These are phyloP conservation scores for Physcomitrellopsis africana DNA, from an alignment of 225 moss, liverwort and hornwort species.

Conservation along the genomic window DNA sequence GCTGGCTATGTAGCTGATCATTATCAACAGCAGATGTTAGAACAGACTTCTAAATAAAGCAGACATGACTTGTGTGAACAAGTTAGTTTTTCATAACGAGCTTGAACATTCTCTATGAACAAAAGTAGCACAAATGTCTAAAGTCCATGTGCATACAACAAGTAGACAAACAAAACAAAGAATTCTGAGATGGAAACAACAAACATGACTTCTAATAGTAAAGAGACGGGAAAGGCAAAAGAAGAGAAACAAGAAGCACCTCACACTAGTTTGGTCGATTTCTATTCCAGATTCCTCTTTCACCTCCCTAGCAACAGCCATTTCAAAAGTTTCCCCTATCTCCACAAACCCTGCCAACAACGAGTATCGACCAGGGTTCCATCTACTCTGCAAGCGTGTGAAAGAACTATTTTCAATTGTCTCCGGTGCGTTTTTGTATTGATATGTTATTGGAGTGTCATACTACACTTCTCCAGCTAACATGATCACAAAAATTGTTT, in stretches of 20 bases:
- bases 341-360: conserved; percentile 92
- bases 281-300: conserved; percentile 88
- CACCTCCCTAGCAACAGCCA: conserved; percentile 87
- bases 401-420: conserved; percentile 10
- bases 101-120: background rate
- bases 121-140: conserved; percentile 7
- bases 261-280: conserved; percentile 70
- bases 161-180: background rate
- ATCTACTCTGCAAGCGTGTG: conserved; percentile 71
- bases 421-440: background rate
- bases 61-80: background rate
- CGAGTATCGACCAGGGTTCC: conserved; percentile 88
- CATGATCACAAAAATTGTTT: background rate
- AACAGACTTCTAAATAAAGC: conserved; percentile 10
- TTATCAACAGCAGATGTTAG: conserved; percentile 21
- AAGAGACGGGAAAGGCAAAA: conserved; percentile 12
- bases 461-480: background rate
- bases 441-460: conserved; percentile 1
- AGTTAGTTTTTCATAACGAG: conserved; percentile 1
- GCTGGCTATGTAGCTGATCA: conserved; percentile 79
- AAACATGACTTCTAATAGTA: background rate
- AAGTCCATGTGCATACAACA: background rate
- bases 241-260: conserved; percentile 42
- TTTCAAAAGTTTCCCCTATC: conserved; percentile 94
- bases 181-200: background rate